Evolutionary conservation across 148 eudicot genomes (phyloP).

Genomic region (Fagopyrum homotropicum): DNA sequence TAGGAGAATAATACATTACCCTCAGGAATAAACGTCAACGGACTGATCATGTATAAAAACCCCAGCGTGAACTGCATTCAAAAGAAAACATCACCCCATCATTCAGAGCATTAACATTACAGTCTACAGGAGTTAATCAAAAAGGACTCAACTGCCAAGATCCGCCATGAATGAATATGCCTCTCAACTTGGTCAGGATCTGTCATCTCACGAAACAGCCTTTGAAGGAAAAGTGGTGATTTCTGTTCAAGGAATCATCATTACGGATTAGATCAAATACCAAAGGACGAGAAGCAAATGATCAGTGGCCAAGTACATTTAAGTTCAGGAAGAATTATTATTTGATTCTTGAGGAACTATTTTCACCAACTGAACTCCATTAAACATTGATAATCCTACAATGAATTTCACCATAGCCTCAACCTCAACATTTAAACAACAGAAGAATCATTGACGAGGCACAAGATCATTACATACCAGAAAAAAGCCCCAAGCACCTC

Average conservation of each 20-base stretch:
- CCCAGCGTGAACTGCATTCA: slow-evolving; percentile 43
- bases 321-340: neutral
- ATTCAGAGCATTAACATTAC: neutral
- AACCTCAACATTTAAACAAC: neutral
- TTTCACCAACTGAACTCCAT: no score
- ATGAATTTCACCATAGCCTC: neutral
- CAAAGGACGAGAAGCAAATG: neutral
- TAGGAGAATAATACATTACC: slow-evolving; percentile 23
- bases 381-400: no score
- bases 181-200: slow-evolving; percentile 39
- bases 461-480: slow-evolving; percentile 25
- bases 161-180: slow-evolving; percentile 33
- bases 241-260: slow-evolving; percentile 27
- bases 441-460: neutral
- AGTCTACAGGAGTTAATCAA: neutral
- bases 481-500: slow-evolving; percentile 38
- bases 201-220: slow-evolving; percentile 32
- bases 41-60: slow-evolving; percentile 30
- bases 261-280: neutral
- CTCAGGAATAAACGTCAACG: slow-evolving; percentile 44
- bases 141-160: slow-evolving; percentile 43
- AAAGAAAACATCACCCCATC: neutral
- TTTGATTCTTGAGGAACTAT: no score
- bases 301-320: neutral
- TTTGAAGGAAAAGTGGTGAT: slow-evolving; percentile 30